phyloP scores from a whole-genome alignment of 495 filamentous ascomycete species.

The Penicillium ucsense region DNA sequence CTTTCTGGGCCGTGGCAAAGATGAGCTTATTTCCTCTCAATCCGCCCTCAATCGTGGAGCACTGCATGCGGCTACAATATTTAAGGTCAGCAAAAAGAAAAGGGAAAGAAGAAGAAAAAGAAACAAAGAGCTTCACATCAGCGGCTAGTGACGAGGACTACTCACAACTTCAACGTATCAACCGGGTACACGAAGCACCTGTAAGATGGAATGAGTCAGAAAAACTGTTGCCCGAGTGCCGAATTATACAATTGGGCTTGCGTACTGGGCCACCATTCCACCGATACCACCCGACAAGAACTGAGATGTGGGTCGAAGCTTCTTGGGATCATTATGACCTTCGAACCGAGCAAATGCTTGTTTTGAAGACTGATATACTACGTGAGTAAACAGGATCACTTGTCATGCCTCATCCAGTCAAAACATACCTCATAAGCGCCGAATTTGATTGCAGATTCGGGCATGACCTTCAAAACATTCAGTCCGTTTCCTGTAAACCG shows the following conservation, averaged over 20 bases:
- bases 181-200: slow-evolving; percentile 92
- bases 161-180: slow-evolving; percentile 92
- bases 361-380: slow-evolving; percentile 60
- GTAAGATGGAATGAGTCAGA: slow-evolving; percentile 12
- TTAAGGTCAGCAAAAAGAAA: too few relatives aligned
- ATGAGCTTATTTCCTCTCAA: slow-evolving; percentile 78
- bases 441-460: slow-evolving; percentile 94
- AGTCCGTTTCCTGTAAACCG: slow-evolving; percentile 70
- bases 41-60: slow-evolving; percentile 80
- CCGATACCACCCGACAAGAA: slow-evolving; percentile 85
- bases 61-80: slow-evolving; percentile 67
- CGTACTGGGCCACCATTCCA: slow-evolving; percentile 87
- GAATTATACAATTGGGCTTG: background rate
- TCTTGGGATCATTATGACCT: slow-evolving; percentile 73
- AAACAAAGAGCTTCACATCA: too few relatives aligned
- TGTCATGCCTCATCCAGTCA: too few relatives aligned
- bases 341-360: slow-evolving; percentile 76
- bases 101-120: too few relatives aligned
- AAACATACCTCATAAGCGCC: slow-evolving; percentile 73
- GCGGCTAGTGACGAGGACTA: background rate
- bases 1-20: slow-evolving; percentile 67
- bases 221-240: background rate
- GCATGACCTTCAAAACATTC: slow-evolving; percentile 96
- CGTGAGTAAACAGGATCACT: too few relatives aligned
- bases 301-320: slow-evolving; percentile 71